phyloP scores from a whole-genome alignment of 257 asterid species.

The Nyctanthes arbortristis region DNA sequence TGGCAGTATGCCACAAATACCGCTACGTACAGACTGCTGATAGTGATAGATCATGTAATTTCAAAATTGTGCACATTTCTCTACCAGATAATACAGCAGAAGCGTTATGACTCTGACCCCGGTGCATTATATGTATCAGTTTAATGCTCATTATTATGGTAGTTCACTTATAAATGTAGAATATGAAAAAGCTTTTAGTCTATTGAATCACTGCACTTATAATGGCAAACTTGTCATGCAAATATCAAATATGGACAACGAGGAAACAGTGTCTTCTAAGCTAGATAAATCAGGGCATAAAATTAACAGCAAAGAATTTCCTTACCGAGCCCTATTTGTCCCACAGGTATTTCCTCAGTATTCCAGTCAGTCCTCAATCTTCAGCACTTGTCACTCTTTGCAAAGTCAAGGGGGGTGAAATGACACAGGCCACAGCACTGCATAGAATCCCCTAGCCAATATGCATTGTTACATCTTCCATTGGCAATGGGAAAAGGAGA shows the following conservation, averaged over 20 bases:
- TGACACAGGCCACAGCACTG: no score
- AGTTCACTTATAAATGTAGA: background rate
- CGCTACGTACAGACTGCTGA: no score
- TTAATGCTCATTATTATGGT: background rate
- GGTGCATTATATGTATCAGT: background rate
- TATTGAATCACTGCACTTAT: background rate
- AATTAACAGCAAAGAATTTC: background rate
- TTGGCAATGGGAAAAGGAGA: no score
- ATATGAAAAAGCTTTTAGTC: background rate
- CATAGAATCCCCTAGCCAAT: no score
- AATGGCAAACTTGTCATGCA: background rate
- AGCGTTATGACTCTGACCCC: background rate
- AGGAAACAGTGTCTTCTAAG: no score
- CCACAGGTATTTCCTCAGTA: background rate
- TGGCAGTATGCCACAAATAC: no score
- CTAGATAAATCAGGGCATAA: background rate
- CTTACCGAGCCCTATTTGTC: no score
- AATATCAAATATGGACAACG: background rate
- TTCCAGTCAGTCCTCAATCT: background rate
- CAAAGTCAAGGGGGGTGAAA: no score
- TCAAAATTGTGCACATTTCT: no score
- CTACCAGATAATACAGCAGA: background rate
- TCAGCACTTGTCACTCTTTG: background rate
- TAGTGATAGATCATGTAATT: no score
- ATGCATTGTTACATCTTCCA: no score